phyloP scores from a whole-genome alignment of 139 green algal species.

The Mesotaenium endlicherianum region DNA sequence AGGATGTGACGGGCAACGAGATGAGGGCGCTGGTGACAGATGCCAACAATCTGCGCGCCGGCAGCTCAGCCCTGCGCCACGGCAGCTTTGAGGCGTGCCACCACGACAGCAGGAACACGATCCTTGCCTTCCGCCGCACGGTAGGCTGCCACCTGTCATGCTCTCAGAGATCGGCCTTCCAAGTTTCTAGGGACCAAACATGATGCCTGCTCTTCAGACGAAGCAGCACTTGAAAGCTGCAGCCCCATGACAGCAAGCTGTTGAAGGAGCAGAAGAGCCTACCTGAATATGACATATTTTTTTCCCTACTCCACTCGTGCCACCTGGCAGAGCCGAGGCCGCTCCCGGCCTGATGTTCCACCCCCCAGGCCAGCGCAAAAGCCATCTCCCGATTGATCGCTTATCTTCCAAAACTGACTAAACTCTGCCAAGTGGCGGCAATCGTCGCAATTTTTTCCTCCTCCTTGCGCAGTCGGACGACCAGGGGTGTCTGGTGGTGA shows the following conservation, averaged over 20 bases:
- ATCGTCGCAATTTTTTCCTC: too few relatives aligned
- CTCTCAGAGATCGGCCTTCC: too few relatives aligned
- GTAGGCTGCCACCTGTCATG: not conserved
- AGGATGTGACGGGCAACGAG: conserved; percentile 24
- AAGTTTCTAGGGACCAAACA: too few relatives aligned
- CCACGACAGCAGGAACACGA: conserved; percentile 10
- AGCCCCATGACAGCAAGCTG: not conserved
- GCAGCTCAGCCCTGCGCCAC: conserved; percentile 2
- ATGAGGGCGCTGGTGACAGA: conserved; percentile 36
- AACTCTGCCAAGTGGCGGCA: too few relatives aligned
- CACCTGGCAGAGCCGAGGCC: not conserved
- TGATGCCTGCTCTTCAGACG: too few relatives aligned
- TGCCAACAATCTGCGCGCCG: conserved; percentile 28
- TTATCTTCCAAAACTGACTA: too few relatives aligned
- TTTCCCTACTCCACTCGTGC: not conserved
- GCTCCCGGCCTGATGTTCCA: not conserved
- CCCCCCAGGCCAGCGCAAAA: too few relatives aligned
- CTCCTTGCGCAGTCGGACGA: conserved; percentile 16
- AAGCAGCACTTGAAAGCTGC: too few relatives aligned
- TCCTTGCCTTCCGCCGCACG: conserved; percentile 28
- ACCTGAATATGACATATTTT: not conserved
- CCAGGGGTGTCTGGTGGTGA: conserved; percentile 34
- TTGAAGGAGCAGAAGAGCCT: not conserved
- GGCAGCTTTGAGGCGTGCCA: conserved; percentile 25
- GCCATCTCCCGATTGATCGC: too few relatives aligned